These are phyloP conservation scores for Verticillium isaacii DNA, from an alignment of 2,329 filamentous ascomycete species.

Conservation along the genomic window DNA sequence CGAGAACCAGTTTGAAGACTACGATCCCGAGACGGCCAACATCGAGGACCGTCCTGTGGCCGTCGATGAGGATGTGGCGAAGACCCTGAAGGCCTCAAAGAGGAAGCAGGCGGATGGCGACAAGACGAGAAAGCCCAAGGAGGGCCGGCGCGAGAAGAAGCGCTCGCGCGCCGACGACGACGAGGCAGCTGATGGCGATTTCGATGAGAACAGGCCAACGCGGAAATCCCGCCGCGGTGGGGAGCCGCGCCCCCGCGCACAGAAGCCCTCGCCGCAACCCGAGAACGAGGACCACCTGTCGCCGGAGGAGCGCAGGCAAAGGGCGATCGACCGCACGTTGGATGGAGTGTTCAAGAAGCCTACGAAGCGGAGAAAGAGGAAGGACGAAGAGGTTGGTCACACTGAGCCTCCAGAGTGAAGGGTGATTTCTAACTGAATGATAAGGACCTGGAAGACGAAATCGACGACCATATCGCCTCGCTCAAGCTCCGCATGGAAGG, in stretches of 20 bases:
- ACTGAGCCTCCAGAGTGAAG: neutral
- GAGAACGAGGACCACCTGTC: constrained; percentile 75
- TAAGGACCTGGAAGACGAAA: constrained; percentile 78
- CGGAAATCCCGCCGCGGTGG: constrained; percentile 43
- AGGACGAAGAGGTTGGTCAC: constrained; percentile 74
- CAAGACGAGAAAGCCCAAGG: constrained; percentile 68
- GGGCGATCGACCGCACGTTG: constrained; percentile 81
- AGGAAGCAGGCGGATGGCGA: constrained; percentile 61
- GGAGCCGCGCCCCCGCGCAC: constrained; percentile 43
- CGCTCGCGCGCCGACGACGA: constrained; percentile 47
- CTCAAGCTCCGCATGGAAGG: constrained; percentile 88
- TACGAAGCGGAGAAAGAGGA: constrained; percentile 68
- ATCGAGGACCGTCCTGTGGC: constrained; percentile 61
- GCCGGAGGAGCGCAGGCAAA: constrained; percentile 77
- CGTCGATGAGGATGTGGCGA: constrained; percentile 62
- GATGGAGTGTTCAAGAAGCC: constrained; percentile 84
- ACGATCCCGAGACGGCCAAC: constrained; percentile 59
- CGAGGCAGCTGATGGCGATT: constrained; percentile 35
- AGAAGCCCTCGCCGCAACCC: constrained; percentile 45
- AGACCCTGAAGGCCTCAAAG: constrained; percentile 60
- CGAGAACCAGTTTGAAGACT: constrained; percentile 65
- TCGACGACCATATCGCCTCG: constrained; percentile 83
- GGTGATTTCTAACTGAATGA: neutral
- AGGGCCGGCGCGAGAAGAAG: constrained; percentile 67
- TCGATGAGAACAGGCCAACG: constrained; percentile 19